phyloP scores from a whole-genome alignment of 371 early-diverging fungal species.

The Mortierella sp. region DNA sequence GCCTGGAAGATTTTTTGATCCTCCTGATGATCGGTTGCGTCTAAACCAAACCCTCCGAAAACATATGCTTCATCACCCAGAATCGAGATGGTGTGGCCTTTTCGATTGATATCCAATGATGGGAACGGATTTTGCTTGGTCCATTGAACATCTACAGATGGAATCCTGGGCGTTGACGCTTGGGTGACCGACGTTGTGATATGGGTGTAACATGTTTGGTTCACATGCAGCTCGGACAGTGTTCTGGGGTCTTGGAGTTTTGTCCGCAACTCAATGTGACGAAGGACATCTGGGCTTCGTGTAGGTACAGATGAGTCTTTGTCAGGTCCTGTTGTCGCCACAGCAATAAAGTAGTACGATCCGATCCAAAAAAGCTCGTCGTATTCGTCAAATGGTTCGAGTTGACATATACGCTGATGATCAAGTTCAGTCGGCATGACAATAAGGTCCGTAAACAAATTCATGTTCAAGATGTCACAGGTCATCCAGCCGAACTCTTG shows the following conservation, averaged over 20 bases:
- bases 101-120: slow-evolving; percentile 33
- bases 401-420: slow-evolving; percentile 26
- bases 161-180: not conserved
- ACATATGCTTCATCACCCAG: slow-evolving; percentile 32
- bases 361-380: slow-evolving; percentile 52
- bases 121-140: slow-evolving; percentile 17
- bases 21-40: slow-evolving; percentile 17
- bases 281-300: slow-evolving; percentile 34
- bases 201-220: slow-evolving; percentile 21
- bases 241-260: slow-evolving; percentile 20
- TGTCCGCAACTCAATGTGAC: slow-evolving; percentile 14
- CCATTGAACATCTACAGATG: slow-evolving; percentile 21
- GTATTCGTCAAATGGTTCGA: slow-evolving; percentile 51
- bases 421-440: slow-evolving; percentile 25
- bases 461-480: slow-evolving; percentile 49
- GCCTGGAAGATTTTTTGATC: slow-evolving; percentile 36
- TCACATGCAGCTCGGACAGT: slow-evolving; percentile 6
- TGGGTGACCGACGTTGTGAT: not conserved
- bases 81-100: slow-evolving; percentile 44
- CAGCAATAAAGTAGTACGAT: slow-evolving; percentile 45
- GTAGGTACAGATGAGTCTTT: not conserved
- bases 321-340: slow-evolving; percentile 22
- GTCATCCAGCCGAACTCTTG: slow-evolving; percentile 26
- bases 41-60: slow-evolving; percentile 51
- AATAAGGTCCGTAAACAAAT: slow-evolving; percentile 32